Conservation (phyloP, 495 filamentous ascomycete species). For the Penicillium waksmanii region DNA sequence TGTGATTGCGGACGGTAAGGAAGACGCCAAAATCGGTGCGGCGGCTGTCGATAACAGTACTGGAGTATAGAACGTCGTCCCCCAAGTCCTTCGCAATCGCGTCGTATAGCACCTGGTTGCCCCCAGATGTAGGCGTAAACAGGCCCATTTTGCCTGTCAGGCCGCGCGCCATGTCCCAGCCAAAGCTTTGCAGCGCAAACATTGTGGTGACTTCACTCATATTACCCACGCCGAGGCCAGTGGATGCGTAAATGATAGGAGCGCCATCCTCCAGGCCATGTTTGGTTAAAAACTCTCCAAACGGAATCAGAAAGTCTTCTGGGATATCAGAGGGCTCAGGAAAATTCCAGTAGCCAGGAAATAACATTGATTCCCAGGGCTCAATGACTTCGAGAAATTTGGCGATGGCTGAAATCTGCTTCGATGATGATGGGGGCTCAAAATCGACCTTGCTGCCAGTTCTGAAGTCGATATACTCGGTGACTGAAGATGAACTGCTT, state of each 20-base stretch:
- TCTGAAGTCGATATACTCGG: conserved; percentile 44
- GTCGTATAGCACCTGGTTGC: conserved; percentile 46
- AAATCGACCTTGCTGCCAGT: conserved; percentile 35
- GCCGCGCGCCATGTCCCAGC: conserved; percentile 38
- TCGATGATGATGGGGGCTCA: conserved; percentile 22
- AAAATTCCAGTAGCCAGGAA: conserved; percentile 45
- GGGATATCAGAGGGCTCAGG: conserved; percentile 39
- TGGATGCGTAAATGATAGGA: conserved; percentile 28
- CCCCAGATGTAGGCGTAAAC: conserved; percentile 38
- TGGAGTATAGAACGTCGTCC: conserved; percentile 40
- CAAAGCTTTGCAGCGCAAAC: conserved; percentile 46
- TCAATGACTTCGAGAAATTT: conserved; percentile 40
- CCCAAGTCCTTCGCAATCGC: conserved; percentile 37
- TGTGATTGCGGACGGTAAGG: conserved; percentile 37
- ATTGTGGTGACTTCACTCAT: conserved; percentile 44
- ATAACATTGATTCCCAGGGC: conserved; percentile 39
- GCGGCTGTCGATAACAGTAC: conserved; percentile 29
- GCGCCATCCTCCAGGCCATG: conserved; percentile 45
- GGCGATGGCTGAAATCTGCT: conserved; percentile 34
- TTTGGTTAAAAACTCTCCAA: conserved; percentile 46
- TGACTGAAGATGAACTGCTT: conserved; percentile 19
- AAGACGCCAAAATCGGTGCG: conserved; percentile 32
- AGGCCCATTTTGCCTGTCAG: conserved; percentile 26
- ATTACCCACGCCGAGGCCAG: conserved; percentile 42
- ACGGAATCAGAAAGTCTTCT: conserved; percentile 48